Conservation (phyloP, 2,329 filamentous ascomycete species). For the Fusarium papillatum region DNA sequence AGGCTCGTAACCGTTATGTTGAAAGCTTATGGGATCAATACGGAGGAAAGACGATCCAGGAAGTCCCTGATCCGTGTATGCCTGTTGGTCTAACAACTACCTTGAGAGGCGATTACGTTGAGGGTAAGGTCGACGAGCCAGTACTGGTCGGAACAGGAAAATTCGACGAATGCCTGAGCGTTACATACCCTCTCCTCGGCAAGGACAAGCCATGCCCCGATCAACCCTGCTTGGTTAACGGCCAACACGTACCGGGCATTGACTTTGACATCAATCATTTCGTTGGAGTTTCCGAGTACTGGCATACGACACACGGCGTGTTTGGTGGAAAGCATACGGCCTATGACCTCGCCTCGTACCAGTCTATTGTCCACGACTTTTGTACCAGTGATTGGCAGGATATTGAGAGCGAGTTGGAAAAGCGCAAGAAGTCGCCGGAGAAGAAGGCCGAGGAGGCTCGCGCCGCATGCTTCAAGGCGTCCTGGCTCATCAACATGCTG, state of each 20-base stretch:
- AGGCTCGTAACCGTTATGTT: slow-evolving; percentile 90
- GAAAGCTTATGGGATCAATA: slow-evolving; percentile 79
- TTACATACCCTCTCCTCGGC: slow-evolving; percentile 88
- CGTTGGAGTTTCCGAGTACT: slow-evolving; percentile 97
- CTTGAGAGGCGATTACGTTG: slow-evolving; percentile 73
- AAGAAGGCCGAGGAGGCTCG: slow-evolving; percentile 84
- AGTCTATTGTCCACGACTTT: slow-evolving; percentile 86
- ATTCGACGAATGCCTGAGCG: slow-evolving; percentile 86
- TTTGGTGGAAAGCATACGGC: slow-evolving; percentile 85
- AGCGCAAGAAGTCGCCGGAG: slow-evolving; percentile 80
- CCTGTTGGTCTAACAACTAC: slow-evolving; percentile 83
- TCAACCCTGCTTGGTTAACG: slow-evolving; percentile 89
- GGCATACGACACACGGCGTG: slow-evolving; percentile 97
- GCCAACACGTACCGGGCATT: slow-evolving; percentile 93
- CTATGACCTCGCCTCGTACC: slow-evolving; percentile 93
- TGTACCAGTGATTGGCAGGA: slow-evolving; percentile 86
- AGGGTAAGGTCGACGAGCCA: slow-evolving; percentile 55
- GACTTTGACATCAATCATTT: slow-evolving; percentile 99
- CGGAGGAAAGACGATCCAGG: slow-evolving; percentile 64
- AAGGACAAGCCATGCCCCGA: slow-evolving; percentile 90
- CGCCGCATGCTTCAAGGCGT: slow-evolving; percentile 97
- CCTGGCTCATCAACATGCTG: slow-evolving; percentile 96
- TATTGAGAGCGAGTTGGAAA: slow-evolving; percentile 76
- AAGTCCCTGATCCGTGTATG: slow-evolving; percentile 92
- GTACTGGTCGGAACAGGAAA: slow-evolving; percentile 85